Evolutionary conservation across 2,329 filamentous ascomycete species (phyloP).

Genomic region (Trichoderma asperellum): DNA sequence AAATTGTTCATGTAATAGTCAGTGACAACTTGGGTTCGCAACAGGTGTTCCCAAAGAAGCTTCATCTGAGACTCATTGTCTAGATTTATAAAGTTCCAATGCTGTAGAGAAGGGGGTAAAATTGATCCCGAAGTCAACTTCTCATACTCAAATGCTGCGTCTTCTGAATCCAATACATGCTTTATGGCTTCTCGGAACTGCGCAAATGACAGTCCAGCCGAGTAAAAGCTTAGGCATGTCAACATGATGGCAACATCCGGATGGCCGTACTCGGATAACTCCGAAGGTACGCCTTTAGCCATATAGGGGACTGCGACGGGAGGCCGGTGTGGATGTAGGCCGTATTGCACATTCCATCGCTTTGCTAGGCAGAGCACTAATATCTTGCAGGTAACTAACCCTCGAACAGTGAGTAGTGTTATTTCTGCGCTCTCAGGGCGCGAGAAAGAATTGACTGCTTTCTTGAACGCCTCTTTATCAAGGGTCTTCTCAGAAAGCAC

Average conservation of each 20-base stretch:
- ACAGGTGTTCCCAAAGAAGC: constrained; percentile 55
- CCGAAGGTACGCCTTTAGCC: constrained; percentile 57
- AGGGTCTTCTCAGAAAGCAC: background rate
- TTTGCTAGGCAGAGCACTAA: constrained; percentile 64
- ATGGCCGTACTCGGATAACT: constrained; percentile 68
- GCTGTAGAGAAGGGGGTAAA: constrained; percentile 51
- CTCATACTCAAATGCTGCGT: constrained; percentile 61
- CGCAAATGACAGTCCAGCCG: constrained; percentile 54
- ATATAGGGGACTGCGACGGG: constrained; percentile 60
- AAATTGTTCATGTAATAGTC: constrained; percentile 66
- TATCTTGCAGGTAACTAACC: constrained; percentile 43
- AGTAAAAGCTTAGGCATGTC: constrained; percentile 70
- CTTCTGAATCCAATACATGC: constrained; percentile 55
- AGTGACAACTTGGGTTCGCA: constrained; percentile 54
- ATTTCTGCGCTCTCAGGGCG: constrained; percentile 9
- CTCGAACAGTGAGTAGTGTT: constrained; percentile 14
- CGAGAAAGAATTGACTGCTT: background rate
- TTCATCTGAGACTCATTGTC: constrained; percentile 57
- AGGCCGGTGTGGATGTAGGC: constrained; percentile 56
- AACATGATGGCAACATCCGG: constrained; percentile 68
- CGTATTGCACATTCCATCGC: constrained; percentile 69
- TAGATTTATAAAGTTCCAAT: constrained; percentile 62
- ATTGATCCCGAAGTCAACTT: constrained; percentile 48
- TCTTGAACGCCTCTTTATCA: background rate
- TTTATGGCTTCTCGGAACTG: constrained; percentile 57